Conservation (phyloP, 164 flowering plant genomes). For the Sedum album region DNA sequence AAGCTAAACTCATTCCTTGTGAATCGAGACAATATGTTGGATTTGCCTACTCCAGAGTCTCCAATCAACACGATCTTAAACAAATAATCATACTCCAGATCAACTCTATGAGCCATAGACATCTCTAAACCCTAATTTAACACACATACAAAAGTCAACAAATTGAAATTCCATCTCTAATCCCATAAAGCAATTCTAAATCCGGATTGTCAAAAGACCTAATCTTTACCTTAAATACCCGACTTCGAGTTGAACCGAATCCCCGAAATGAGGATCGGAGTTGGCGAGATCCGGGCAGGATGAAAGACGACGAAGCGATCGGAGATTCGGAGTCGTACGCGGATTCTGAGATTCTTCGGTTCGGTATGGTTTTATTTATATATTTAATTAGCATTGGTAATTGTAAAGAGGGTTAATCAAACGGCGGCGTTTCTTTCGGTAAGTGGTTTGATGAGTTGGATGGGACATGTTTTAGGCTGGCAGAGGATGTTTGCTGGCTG, state of each 20-base stretch:
- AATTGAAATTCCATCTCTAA: neutral
- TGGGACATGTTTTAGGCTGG: too few species aligned
- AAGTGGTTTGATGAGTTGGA: too few species aligned
- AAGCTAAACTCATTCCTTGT: neutral
- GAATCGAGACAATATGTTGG: neutral
- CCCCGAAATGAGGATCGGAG: neutral
- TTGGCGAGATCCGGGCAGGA: neutral
- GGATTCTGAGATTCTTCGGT: too few species aligned
- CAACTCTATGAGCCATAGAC: neutral
- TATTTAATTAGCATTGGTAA: too few species aligned
- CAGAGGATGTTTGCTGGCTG: too few species aligned
- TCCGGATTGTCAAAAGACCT: neutral
- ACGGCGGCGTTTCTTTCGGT: too few species aligned
- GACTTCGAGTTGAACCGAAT: neutral
- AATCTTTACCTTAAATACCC: neutral
- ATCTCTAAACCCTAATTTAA: neutral
- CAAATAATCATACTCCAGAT: neutral
- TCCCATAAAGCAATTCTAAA: neutral
- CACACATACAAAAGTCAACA: too few species aligned
- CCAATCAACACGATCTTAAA: slow-evolving; percentile 4
- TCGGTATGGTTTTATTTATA: too few species aligned
- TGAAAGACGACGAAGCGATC: too few species aligned
- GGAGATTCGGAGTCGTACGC: too few species aligned
- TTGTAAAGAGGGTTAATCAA: too few species aligned
- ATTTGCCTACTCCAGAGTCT: slow-evolving; percentile 1